Evolutionary conservation across 768 basidiomycete species (phyloP), one percentile per base, ranked within the genome.

Genomic region (Podaxis sp.): DNA sequence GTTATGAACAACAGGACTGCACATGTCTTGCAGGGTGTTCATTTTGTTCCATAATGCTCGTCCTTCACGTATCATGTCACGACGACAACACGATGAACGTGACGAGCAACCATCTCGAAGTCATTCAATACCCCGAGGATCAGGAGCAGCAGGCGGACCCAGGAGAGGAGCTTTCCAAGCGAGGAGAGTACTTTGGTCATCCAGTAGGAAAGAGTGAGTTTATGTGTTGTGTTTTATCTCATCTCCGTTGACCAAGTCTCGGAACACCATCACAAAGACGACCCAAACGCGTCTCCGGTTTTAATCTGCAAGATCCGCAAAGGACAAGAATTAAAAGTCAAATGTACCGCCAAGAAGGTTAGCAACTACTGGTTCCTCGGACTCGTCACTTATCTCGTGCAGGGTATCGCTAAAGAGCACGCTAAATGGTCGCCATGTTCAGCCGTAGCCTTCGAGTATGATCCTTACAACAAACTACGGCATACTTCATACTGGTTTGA

Each of bases 351-450:
- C 4, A 94, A 95, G 74, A 98, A 97, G 85, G 95, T 92, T 56
- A n/a, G 55, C 77, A 64, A 9, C 44, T 10, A 4, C 25, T 58
- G 46, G 38, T 52, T 35, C 53, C 18, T 25, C 35, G 50, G 7
- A n/a, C 50, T 50, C 23, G 42, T 50, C 42, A 48, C 42, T 51
- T 21, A 60, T 36, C 47, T 47, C 55, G 27, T 64, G 18, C 68
- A 98, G 96, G 96, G 96, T 44, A 89, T 97, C 62, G 94, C 96
- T 3, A 98, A 98, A 78, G 94, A 97, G 71, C 97, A 99, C 70
- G 95, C 97, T 11, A 99, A 99, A 76, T 99, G 96, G 93, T 96
- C 94, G 0, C 96, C 97, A 11, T 91, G 95, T 62, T 91, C 94
- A 1, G 94, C 97, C 6, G 88, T 99, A 16, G 86, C 89, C 6